phyloP scores from a whole-genome alignment of 2,329 filamentous ascomycete genomes.

The Leptoxyphium fumago region DNA sequence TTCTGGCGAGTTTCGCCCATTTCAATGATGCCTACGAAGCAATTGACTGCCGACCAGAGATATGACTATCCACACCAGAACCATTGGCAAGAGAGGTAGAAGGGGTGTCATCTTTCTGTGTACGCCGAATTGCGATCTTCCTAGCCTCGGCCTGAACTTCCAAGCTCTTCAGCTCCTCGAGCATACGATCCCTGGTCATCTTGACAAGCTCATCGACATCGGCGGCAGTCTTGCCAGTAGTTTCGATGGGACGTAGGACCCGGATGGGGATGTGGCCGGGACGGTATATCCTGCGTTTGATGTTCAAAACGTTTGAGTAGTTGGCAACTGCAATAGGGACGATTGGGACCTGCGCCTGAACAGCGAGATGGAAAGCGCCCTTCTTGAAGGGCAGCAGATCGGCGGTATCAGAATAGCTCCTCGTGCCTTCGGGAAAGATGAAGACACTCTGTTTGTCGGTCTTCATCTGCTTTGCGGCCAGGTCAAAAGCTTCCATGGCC shows the following conservation, averaged over 20 bases:
- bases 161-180: constrained; percentile 35
- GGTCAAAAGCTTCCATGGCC: constrained; percentile 71
- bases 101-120: too few species aligned
- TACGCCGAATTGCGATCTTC: background rate
- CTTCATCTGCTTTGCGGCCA: constrained; percentile 68
- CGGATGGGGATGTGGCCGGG: constrained; percentile 40
- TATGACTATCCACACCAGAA: too few species aligned
- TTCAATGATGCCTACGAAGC: too few species aligned
- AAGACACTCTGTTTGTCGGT: constrained; percentile 53
- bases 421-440: constrained; percentile 85
- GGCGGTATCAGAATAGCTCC: constrained; percentile 73
- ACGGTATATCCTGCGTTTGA: constrained; percentile 28
- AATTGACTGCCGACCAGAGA: too few species aligned
- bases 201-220: constrained; percentile 64
- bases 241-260: constrained; percentile 73
- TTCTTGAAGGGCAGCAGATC: constrained; percentile 93
- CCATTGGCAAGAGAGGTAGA: too few species aligned
- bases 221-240: constrained; percentile 52
- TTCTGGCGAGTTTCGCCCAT: too few species aligned
- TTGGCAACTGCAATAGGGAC: constrained; percentile 55
- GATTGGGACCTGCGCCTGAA: constrained; percentile 86
- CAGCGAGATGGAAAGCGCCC: constrained; percentile 88
- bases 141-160: background rate
- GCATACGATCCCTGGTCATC: constrained; percentile 60
- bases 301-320: constrained; percentile 32